Base-by-base conservation (phyloP, 1,139 yeast genomes). In the Nematodospora anomalae region DNA sequence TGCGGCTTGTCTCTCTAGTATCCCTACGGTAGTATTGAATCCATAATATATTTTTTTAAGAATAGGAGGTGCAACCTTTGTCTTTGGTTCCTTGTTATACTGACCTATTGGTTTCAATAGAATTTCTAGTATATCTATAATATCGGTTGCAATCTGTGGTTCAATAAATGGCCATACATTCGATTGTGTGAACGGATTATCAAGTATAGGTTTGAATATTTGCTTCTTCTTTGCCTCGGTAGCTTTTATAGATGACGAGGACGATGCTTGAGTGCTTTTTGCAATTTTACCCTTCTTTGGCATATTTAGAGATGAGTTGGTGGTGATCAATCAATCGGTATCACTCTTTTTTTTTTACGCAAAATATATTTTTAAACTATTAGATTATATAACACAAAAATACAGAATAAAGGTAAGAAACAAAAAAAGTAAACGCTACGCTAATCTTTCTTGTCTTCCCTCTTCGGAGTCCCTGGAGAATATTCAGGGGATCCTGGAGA, bases 141-240 rank as follows among this genome's bases (percentile, higher is more conserved):
- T 56, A 35, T 64, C 64, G 1, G 43, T 40, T 3, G 72, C 70
- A 1, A 58, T 43, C 4, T 62, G 56, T 1, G 70, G 69, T 3
- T 62, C 67, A 1, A 79, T 57, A 22, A 56, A 55, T 2, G 85
- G 85, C 80, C 84, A 80, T 22, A 55, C 36, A 33, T 61, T 62
- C 1, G 72, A 62, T 37, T 65, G 69, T 0, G 83, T 73, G 49
- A 62, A 79, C 3, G 86, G 84, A 44, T 77, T 79, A 25, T 79
- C 80, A 14, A 80, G 61, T 4, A 80, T 64, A 0, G 86, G 83
- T 50, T 78, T 80, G 53, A 75, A 76, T 3, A 79, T 76, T 42
- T 76, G 79, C 36, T 71, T 61, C 36, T 74, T 62, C 45, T 70
- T 72, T 37, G 58, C 58, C 34, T 73, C 78, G 3, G 63, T 44